Base-by-base conservation (phyloP, 495 filamentous ascomycete species). In the Hypoxylon lienhwacheense region DNA sequence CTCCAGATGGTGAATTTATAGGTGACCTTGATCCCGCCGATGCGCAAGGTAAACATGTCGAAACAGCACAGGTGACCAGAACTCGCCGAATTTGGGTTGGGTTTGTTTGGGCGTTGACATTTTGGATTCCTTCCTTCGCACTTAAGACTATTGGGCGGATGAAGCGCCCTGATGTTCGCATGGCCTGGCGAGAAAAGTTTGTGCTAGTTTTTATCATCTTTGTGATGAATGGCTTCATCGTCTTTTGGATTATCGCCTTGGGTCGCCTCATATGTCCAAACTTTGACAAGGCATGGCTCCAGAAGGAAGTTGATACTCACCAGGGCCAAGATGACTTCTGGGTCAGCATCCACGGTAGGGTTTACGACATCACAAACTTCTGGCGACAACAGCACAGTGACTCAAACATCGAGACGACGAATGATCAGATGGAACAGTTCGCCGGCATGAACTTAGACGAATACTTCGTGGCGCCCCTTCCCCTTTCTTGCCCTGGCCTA, bases 161-260 rank as follows among this genome's bases (percentile, higher is more conserved):
- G 93, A 96, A 96, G 72, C 84, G 93, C 32, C 93, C 93, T 1
- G 93, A 98, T 71, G 88, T 98, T 32, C 87, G 93, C 1, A 87
- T 97, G 82, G 93, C 93, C 4, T 98, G 93, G 93, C 77, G 92
- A 66, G 93, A 98, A 62, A 98, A 98, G 71, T 28, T 98, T 29
- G 84, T 96, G 4, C 76, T 98, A 7, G 80, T 89, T 19, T 70
- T 86, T 24, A 50, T 96, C 49, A 97, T 98, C 54, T 65, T 89
- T 16, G 58, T 97, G 22, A 71, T 96, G 57, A 98, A 98, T 67
- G 92, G 71, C 10, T 66, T 82, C 31, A 82, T 98, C 53, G 80
- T 96, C 37, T 98, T 98, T 73, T 96, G 89, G 77, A 97, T 98
- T 63, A 84, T 95, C 61, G 81, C 76, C 21, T 90, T 98, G 53